phyloP scores from a whole-genome alignment of 2,329 filamentous ascomycete species.

The Bisporella sp. region DNA sequence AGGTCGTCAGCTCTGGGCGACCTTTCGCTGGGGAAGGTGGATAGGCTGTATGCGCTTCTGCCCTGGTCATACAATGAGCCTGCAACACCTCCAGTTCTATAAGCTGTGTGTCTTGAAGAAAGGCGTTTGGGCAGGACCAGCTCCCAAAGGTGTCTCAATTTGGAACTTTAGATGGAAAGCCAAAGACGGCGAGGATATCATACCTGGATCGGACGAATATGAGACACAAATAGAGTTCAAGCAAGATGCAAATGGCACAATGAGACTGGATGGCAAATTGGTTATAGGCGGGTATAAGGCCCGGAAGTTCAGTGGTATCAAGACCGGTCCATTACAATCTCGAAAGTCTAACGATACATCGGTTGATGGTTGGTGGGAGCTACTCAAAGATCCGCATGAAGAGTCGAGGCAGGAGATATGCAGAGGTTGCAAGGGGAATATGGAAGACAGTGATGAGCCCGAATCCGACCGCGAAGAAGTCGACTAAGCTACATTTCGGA shows the following conservation, averaged over 20 bases:
- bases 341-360: not conserved
- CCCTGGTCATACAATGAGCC: constrained; percentile 1
- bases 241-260: constrained; percentile 1
- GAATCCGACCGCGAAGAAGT: no score
- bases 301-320: constrained; percentile 1
- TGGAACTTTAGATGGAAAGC: constrained; percentile 4
- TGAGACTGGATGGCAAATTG: constrained; percentile 1
- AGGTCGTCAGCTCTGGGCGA: constrained; percentile 2
- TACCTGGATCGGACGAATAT: not conserved
- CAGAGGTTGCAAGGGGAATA: no score
- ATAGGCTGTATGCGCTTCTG: constrained; percentile 3
- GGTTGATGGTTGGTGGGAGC: constrained; percentile 1
- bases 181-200: not conserved
- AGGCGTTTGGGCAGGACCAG: constrained; percentile 2
- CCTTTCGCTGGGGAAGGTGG: constrained; percentile 1
- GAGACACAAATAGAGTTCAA: constrained; percentile 2
- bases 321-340: not conserved
- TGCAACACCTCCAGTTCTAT: not conserved
- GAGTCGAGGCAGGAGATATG: constrained; percentile 1
- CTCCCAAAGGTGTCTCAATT: constrained; percentile 1
- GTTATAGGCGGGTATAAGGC: constrained; percentile 1
- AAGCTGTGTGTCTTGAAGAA: constrained; percentile 1
- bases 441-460: no score
- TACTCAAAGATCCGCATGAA: not conserved
- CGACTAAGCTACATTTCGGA: no score